Percentiles rank a stretch among this genome's conserved stretches.
Evolutionary conservation across 768 basidiomycete genomes (phyloP).

Genomic region (Leucogyrophana mollusca): DNA sequence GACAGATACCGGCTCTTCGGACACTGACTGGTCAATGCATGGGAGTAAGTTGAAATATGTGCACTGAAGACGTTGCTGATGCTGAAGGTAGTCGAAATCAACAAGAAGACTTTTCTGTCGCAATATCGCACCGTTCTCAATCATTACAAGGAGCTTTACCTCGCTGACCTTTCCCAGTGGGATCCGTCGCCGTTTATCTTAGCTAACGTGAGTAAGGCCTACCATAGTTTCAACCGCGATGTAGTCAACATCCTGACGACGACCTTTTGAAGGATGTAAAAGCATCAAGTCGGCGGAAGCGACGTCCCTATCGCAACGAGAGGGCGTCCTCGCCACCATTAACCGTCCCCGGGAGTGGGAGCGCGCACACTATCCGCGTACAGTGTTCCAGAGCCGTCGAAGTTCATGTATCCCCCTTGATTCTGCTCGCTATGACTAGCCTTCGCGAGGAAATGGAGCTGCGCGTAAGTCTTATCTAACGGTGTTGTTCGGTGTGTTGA

Average conservation of each 20-base stretch:
- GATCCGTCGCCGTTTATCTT: slow-evolving; percentile 46
- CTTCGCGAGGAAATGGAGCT: slow-evolving; percentile 48
- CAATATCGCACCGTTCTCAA: slow-evolving; percentile 50
- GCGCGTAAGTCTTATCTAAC: slow-evolving; percentile 39
- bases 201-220: slow-evolving; percentile 36
- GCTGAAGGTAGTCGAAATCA: slow-evolving; percentile 14
- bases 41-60: slow-evolving; percentile 17
- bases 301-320: too few relatives aligned
- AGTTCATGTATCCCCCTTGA: slow-evolving; percentile 55
- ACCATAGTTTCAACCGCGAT: too few relatives aligned
- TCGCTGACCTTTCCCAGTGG: slow-evolving; percentile 40
- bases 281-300: too few relatives aligned
- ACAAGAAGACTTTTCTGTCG: slow-evolving; percentile 28
- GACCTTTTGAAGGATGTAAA: neutral
- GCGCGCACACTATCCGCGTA: slow-evolving; percentile 2
- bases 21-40: slow-evolving; percentile 42
- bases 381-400: slow-evolving; percentile 24
- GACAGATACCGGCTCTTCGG: slow-evolving; percentile 45
- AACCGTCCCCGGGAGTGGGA: too few relatives aligned
- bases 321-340: too few relatives aligned
- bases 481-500: neutral
- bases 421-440: slow-evolving; percentile 40
- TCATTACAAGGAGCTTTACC: slow-evolving; percentile 41
- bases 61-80: slow-evolving; percentile 10
- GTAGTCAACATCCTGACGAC: too few relatives aligned